A percentile compares a stretch with the other conserved stretches of the same genome.
These are phyloP conservation scores for Cyclanthera cordifolia DNA, from an alignment of 306 rosid genomes.

Conservation along the genomic window DNA sequence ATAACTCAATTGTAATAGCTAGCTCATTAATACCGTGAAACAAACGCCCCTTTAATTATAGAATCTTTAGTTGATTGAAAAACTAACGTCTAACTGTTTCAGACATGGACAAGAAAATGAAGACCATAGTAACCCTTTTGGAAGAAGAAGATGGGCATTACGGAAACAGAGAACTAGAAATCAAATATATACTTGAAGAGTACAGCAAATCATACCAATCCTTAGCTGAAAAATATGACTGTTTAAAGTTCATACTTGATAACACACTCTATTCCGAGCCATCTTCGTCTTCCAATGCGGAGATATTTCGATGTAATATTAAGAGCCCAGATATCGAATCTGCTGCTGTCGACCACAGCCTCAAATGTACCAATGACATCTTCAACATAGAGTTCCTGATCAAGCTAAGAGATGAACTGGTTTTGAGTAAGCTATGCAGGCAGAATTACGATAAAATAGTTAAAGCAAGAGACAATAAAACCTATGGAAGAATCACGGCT, in stretches of 20 bases:
- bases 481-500: background rate
- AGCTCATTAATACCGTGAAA: too few species aligned
- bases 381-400: background rate
- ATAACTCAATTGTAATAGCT: too few species aligned
- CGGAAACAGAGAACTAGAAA: background rate
- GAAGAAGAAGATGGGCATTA: slow-evolving; percentile 8
- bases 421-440: background rate
- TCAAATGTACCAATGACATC: background rate
- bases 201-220: slow-evolving; percentile 2
- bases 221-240: slow-evolving; percentile 11
- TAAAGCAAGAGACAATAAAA: background rate
- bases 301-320: background rate
- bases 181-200: slow-evolving; percentile 9
- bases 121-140: background rate
- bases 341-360: background rate
- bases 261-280: background rate
- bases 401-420: slow-evolving; percentile 8
- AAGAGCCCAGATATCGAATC: background rate
- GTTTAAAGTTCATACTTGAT: background rate
- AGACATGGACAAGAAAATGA: slow-evolving; percentile 12
- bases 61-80: background rate
- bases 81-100: background rate
- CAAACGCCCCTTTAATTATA: background rate
- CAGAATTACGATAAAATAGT: background rate
- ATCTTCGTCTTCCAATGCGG: background rate